These are phyloP conservation scores for Tricholoma hemisulphureum DNA, from an alignment of 768 basidiomycete species.

Conservation along the genomic window DNA sequence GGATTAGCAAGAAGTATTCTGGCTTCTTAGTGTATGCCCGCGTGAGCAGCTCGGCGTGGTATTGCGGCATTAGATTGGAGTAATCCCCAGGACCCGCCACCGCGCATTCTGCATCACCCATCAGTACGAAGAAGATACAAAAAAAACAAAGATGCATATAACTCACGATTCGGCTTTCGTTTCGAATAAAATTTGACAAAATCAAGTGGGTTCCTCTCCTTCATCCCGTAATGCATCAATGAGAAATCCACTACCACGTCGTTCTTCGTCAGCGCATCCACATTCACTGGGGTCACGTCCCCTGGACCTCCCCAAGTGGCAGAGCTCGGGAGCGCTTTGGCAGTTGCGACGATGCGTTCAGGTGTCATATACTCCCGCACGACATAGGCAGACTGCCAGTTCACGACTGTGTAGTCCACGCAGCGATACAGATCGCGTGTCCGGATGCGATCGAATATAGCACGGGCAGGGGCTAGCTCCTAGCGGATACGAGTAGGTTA, in stretches of 20 bases:
- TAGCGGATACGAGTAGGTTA: slow-evolving; percentile 28
- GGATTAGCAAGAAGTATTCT: slow-evolving; percentile 57
- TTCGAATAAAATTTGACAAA: slow-evolving; percentile 76
- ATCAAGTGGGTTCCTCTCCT: slow-evolving; percentile 65
- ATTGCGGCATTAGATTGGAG: slow-evolving; percentile 60
- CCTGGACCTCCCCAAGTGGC: neutral
- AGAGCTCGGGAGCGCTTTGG: slow-evolving; percentile 24
- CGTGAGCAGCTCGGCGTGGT: slow-evolving; percentile 69
- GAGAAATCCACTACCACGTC: slow-evolving; percentile 66
- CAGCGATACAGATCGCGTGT: slow-evolving; percentile 64
- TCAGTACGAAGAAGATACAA: neutral
- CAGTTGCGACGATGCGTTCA: slow-evolving; percentile 43
- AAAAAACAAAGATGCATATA: too few species aligned
- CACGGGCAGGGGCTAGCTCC: slow-evolving; percentile 58
- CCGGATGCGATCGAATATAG: slow-evolving; percentile 60
- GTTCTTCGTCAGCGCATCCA: slow-evolving; percentile 36
- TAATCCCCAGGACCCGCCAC: slow-evolving; percentile 54
- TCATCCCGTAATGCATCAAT: slow-evolving; percentile 77
- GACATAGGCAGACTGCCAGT: slow-evolving; percentile 36
- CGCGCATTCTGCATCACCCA: slow-evolving; percentile 39
- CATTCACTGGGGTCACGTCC: slow-evolving; percentile 24
- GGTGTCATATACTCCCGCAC: slow-evolving; percentile 42
- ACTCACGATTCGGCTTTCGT: slow-evolving; percentile 53
- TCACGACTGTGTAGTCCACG: slow-evolving; percentile 61
- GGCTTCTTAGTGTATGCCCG: slow-evolving; percentile 69